phyloP scores from a whole-genome alignment of 345 rosid species.

The Pugionium dolabratum region DNA sequence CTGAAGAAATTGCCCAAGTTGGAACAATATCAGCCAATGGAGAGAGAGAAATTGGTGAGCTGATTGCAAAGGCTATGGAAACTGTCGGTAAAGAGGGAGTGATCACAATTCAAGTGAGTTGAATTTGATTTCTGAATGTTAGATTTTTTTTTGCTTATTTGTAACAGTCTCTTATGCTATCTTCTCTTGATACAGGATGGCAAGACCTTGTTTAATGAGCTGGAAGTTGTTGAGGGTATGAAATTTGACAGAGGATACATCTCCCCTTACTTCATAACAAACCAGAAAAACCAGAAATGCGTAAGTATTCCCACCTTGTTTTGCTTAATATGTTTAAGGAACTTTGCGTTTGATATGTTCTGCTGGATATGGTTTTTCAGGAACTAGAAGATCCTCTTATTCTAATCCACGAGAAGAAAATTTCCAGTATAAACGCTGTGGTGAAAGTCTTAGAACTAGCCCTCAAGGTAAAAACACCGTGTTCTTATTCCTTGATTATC shows the following conservation, averaged over 20 bases:
- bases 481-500: not conserved
- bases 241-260: slow-evolving; percentile 92
- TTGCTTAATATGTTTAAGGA: not conserved
- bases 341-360: not conserved
- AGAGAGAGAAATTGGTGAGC: slow-evolving; percentile 93
- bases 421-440: slow-evolving; percentile 72
- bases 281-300: slow-evolving; percentile 89
- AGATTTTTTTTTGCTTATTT: too few relatives aligned
- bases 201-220: slow-evolving; percentile 81
- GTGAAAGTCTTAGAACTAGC: slow-evolving; percentile 94
- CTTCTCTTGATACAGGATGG: slow-evolving; percentile 64
- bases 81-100: slow-evolving; percentile 98
- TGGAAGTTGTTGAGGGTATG: slow-evolving; percentile 99
- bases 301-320: slow-evolving; percentile 47
- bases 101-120: slow-evolving; percentile 82
- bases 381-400: slow-evolving; percentile 94
- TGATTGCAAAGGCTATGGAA: slow-evolving; percentile 99
- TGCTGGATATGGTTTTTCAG: slow-evolving; percentile 24
- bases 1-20: slow-evolving; percentile 98
- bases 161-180: not conserved
- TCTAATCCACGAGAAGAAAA: slow-evolving; percentile 92
- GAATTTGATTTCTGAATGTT: not conserved
- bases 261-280: slow-evolving; percentile 89
- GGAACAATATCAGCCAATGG: slow-evolving; percentile 98
- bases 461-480: slow-evolving; percentile 55